A percentile compares a stretch with the other conserved stretches of the same genome.
These are phyloP conservation scores for Metschnikowia peoriensis DNA, from an alignment of 805 yeast genomes.

Conservation along the genomic window DNA sequence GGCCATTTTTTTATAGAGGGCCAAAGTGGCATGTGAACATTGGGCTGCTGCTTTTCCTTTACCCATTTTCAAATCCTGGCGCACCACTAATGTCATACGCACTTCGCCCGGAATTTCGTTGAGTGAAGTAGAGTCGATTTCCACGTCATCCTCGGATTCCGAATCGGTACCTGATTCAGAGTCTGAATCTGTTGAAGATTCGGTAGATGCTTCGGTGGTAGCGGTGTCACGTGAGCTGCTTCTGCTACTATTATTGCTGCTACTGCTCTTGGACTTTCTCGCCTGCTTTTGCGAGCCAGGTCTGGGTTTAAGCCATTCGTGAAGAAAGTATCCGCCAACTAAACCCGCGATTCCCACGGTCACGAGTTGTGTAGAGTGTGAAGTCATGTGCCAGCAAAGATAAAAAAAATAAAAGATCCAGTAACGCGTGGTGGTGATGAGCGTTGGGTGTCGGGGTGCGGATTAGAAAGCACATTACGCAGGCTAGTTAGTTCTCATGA, in stretches of 20 bases:
- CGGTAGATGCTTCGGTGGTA: not conserved
- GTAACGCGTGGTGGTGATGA: not conserved
- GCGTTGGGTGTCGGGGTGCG: not conserved
- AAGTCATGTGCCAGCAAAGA: constrained; percentile 2
- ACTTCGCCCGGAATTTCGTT: constrained; percentile 77
- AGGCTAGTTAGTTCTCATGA: no score
- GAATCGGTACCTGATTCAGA: constrained; percentile 11
- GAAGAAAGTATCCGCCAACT: constrained; percentile 30
- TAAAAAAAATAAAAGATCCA: not conserved
- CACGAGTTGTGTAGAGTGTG: constrained; percentile 22
- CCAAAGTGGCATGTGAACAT: constrained; percentile 96
- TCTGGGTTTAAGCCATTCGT: constrained; percentile 1
- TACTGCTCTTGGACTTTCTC: not conserved
- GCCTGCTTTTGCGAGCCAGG: not conserved
- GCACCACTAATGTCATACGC: constrained; percentile 81
- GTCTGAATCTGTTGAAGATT: constrained; percentile 14
- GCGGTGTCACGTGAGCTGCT: no score
- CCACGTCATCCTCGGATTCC: constrained; percentile 53
- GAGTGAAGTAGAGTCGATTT: constrained; percentile 57
- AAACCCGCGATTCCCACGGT: constrained; percentile 38
- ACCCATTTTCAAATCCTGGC: constrained; percentile 87
- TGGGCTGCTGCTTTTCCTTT: constrained; percentile 98
- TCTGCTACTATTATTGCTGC: no score
- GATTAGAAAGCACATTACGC: no score
- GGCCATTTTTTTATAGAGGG: constrained; percentile 71